A percentile compares a stretch with the other conserved stretches of the same genome.
Evolutionary conservation across 805 yeast genomes (phyloP).

Genomic region (Lipomyces yamanashiensis): DNA sequence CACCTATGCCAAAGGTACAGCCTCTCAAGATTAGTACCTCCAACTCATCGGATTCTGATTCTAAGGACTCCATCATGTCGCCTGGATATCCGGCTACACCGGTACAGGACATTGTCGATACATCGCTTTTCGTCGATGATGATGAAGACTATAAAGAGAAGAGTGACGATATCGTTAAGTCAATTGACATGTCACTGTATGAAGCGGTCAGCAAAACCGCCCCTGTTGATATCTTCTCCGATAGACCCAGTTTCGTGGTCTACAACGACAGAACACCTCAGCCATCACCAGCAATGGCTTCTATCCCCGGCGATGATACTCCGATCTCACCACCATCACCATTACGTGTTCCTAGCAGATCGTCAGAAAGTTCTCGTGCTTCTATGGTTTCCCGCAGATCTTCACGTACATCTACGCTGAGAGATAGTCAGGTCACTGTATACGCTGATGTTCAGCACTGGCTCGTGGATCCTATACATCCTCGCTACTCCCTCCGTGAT

Average conservation of each 20-base stretch:
- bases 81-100: conserved; percentile 19
- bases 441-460: conserved; percentile 6
- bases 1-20: conserved; percentile 6
- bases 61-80: not conserved
- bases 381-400: conserved; percentile 5
- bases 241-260: not conserved
- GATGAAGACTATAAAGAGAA: not conserved
- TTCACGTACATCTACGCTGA: conserved; percentile 20
- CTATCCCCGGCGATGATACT: not conserved
- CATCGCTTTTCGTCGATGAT: not conserved
- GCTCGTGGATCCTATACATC: not conserved
- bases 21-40: conserved; percentile 13
- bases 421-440: conserved; percentile 28
- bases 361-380: not conserved
- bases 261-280: not conserved
- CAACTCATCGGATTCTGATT: not conserved
- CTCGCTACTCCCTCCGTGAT: conserved; percentile 11
- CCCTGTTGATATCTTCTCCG: not conserved
- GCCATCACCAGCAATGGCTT: conserved; percentile 4
- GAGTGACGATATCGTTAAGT: not conserved
- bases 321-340: conserved; percentile 10
- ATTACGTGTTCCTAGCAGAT: conserved; percentile 1
- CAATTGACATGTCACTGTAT: not conserved
- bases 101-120: not conserved
- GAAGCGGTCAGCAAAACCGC: not conserved